Conservation (phyloP, 352 stramenopile species). For the Phytophthora agathidicida region DNA sequence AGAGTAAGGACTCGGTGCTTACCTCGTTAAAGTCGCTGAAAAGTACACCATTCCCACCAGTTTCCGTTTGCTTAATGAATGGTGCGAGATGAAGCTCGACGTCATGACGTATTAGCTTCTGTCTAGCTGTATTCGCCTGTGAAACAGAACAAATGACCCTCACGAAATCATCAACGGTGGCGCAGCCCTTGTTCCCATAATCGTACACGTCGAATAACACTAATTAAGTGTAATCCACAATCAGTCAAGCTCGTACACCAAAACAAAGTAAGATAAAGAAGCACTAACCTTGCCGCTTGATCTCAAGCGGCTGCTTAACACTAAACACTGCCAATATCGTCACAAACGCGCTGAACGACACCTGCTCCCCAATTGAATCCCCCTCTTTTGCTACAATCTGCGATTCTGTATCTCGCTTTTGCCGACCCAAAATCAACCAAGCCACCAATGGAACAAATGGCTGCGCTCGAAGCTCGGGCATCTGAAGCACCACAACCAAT, state of each 20-base stretch:
- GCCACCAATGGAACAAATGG: slow-evolving; percentile 28
- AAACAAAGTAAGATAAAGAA: background rate
- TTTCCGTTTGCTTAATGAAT: slow-evolving; percentile 9
- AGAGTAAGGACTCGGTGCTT: background rate
- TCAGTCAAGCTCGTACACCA: background rate
- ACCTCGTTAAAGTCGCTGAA: slow-evolving; percentile 30
- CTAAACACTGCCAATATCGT: slow-evolving; percentile 43
- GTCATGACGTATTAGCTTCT: background rate
- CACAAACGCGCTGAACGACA: slow-evolving; percentile 40
- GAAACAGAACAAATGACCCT: slow-evolving; percentile 24
- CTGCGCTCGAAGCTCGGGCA: slow-evolving; percentile 42
- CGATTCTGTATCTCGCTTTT: background rate
- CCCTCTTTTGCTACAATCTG: background rate
- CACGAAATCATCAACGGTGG: slow-evolving; percentile 42
- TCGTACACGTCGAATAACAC: slow-evolving; percentile 58
- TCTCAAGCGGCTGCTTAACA: slow-evolving; percentile 36
- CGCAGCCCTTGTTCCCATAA: slow-evolving; percentile 29
- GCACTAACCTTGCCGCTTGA: slow-evolving; percentile 38
- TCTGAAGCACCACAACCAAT: slow-evolving; percentile 21
- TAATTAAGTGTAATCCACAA: background rate
- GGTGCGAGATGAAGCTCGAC: slow-evolving; percentile 21
- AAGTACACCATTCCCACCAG: background rate
- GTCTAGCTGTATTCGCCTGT: background rate
- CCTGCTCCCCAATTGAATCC: background rate
- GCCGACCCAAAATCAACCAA: slow-evolving; percentile 14